Percentiles rank a stretch among this genome's conserved stretches.
Evolutionary conservation across 2,329 filamentous ascomycete species (phyloP).

Genomic region (Nigrospora sphaerica): DNA sequence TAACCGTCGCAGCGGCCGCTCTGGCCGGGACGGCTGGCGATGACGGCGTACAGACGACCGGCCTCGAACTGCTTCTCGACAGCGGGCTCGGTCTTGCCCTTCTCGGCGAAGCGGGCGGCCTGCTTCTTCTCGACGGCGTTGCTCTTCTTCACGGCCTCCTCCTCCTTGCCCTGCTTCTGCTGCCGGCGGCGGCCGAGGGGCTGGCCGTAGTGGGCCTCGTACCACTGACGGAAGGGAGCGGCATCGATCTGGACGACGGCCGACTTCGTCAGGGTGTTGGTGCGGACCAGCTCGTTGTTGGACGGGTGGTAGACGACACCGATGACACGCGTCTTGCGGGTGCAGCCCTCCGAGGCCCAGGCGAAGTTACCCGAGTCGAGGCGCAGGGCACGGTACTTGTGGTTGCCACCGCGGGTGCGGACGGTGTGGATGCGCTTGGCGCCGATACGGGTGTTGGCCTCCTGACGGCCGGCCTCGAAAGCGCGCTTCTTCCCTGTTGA

Average conservation of each 20-base stretch:
- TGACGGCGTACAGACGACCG: conserved; percentile 89
- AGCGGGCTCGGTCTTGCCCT: conserved; percentile 86
- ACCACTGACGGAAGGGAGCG: conserved; percentile 99
- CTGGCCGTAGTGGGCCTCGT: conserved; percentile 98
- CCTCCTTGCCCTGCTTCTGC: conserved; percentile 64
- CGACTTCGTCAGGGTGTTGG: conserved; percentile 99
- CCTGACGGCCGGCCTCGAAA: conserved; percentile 99
- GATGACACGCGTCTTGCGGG: conserved; percentile 99
- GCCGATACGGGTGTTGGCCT: conserved; percentile 99
- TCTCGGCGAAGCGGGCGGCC: conserved; percentile 70
- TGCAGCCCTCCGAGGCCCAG: conserved; percentile 95
- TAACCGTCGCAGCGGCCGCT: conserved; percentile 95
- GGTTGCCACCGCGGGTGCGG: conserved; percentile 96
- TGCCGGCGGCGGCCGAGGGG: conserved; percentile 84
- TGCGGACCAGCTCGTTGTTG: conserved; percentile 99
- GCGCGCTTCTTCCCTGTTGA: conserved; percentile 86
- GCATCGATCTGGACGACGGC: conserved; percentile 99
- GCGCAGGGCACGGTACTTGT: conserved; percentile 98
- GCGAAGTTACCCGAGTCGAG: conserved; percentile 99
- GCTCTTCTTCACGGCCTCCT: conserved; percentile 81
- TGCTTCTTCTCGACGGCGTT: conserved; percentile 97
- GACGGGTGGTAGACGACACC: conserved; percentile 97
- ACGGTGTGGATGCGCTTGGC: conserved; percentile 94
- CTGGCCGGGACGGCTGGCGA: conserved; percentile 92
- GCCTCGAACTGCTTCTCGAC: conserved; percentile 99